Percentiles rank a stretch among this genome's conserved stretches.
phyloP scores from a whole-genome alignment of 164 flowering plant species.

The Piper longum region DNA sequence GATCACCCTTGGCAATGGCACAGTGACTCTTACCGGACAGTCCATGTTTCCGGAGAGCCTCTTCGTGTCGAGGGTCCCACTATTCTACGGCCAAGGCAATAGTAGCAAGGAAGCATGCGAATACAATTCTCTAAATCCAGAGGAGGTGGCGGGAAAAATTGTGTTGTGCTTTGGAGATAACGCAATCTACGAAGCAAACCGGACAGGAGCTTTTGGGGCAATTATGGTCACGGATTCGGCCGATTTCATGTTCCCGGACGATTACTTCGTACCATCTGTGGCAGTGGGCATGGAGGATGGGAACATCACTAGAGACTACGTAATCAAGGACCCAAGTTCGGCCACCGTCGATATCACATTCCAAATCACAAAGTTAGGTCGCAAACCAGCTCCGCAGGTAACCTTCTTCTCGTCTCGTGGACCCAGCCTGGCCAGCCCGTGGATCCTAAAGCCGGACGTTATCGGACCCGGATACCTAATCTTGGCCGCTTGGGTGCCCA shows the following conservation, averaged over 20 bases:
- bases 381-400: conserved; percentile 7
- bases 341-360: conserved; percentile 15
- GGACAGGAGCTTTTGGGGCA: conserved; percentile 7
- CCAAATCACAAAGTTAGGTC: conserved; percentile 1
- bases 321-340: background rate
- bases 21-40: conserved; percentile 7
- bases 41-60: conserved; percentile 6
- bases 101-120: conserved; percentile 7
- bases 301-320: conserved; percentile 13
- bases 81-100: conserved; percentile 9
- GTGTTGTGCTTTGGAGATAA: background rate
- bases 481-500: conserved; percentile 5
- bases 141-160: conserved; percentile 7
- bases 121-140: background rate
- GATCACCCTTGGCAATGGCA: conserved; percentile 9
- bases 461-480: conserved; percentile 1
- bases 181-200: conserved; percentile 1
- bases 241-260: background rate
- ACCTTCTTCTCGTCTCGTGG: conserved; percentile 9
- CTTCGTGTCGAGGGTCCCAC: conserved; percentile 1
- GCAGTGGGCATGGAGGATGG: conserved; percentile 14
- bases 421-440: conserved; percentile 1
- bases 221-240: conserved; percentile 4
- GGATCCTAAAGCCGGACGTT: conserved; percentile 5
- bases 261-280: conserved; percentile 15